Evolutionary conservation across 768 basidiomycete species (phyloP), one percentile per base, ranked within the genome.

Genomic region (Cytidiella melzeri): DNA sequence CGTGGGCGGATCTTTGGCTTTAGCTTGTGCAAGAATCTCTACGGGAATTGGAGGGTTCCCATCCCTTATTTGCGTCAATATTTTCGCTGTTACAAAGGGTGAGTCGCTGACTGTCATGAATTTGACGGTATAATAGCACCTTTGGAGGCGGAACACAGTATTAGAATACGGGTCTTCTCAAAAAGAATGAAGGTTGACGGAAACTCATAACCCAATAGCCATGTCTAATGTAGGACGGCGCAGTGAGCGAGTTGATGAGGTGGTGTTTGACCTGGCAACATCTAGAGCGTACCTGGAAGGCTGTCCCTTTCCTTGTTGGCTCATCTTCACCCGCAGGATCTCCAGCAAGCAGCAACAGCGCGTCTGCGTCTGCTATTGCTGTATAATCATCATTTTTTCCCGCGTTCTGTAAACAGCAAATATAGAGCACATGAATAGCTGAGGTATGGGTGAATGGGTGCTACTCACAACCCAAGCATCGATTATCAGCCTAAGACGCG

Each of bases 181-280:
- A 98, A 87, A 18, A 97, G 71, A 50, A 94, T 76, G 24, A 97
- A 73, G 0, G 95, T 97, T 0, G 92, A 92, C 2, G 95, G 96
- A 62, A 98, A 98, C 67, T 99, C 95, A 66, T 93, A 98, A 12
- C 94, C 95, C 34, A 98, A 77, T 15, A 99, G 74, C 90, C 93
- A 96, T 62, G 93, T 94, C 95, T 96, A 56, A 15, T 21, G 34
- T 42, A 42, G 24, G 28, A 28, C 51, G 43, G 41, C 25, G n/a
- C n/a, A n/a, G n/a, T n/a, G n/a, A n/a, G n/a, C n/a, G n/a, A n/a
- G n/a, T n/a, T n/a, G n/a, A 34, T 15, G 15, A 34, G 30, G 30
- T 34, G 9, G 30, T 15, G 21, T 38, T 38, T 46, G 40, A 47
- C 19, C 18, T 23, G 30, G 41, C 52, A n/a, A n/a, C n/a, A n/a